Evolutionary conservation across 306 rosid genomes (phyloP).

Genomic region (Vachellia collinsii): DNA sequence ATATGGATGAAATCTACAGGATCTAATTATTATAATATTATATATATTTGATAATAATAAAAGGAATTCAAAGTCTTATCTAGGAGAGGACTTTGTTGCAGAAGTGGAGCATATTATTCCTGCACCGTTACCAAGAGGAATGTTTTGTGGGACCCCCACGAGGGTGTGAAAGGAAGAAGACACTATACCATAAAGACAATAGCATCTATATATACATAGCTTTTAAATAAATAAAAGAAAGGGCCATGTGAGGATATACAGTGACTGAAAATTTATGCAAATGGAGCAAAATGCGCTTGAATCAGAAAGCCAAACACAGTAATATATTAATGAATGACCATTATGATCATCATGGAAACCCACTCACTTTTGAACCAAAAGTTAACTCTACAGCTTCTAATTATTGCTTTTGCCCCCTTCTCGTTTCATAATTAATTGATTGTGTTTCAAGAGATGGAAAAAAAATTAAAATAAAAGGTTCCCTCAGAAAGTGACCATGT

Average conservation of each 20-base stretch:
- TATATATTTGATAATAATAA: not conserved
- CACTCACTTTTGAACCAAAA: constrained; percentile 6
- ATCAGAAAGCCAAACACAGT: constrained; percentile 6
- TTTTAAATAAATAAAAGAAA: constrained; percentile 42
- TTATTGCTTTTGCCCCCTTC: not conserved
- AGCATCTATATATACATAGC: constrained; percentile 32
- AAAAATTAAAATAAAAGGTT: not conserved
- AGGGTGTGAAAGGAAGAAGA: constrained; percentile 29
- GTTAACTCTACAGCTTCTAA: no score
- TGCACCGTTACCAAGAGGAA: constrained; percentile 65
- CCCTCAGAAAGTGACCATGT: not conserved
- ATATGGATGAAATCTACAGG: not conserved
- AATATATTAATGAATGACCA: not conserved
- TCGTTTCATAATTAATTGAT: not conserved
- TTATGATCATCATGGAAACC: constrained; percentile 31
- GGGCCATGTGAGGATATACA: constrained; percentile 32
- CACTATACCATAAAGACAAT: not conserved
- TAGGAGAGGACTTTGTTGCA: constrained; percentile 37
- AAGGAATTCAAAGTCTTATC: not conserved
- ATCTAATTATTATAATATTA: not conserved
- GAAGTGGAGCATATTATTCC: constrained; percentile 51
- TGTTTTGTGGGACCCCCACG: constrained; percentile 70
- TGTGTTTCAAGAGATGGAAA: not conserved
- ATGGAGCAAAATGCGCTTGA: constrained; percentile 27
- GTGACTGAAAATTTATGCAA: constrained; percentile 35